Evolutionary conservation across 345 rosid genomes (phyloP), one percentile per base, ranked within the genome.

Genomic region (Eucalyptus leucophloia): DNA sequence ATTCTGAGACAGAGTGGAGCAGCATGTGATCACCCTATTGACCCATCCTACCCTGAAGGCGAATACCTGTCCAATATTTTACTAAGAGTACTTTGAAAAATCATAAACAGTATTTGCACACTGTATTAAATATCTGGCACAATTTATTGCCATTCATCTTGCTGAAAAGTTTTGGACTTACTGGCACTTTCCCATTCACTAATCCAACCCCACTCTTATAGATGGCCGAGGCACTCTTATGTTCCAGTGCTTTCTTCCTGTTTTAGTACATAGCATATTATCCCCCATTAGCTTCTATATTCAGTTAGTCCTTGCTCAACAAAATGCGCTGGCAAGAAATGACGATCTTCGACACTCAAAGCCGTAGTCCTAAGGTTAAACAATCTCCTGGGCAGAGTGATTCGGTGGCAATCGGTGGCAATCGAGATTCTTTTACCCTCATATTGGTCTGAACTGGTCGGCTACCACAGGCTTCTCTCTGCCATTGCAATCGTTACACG

Each of bases 11-110:
- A 93, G 89, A 95, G 95, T 4, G 95, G 99, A 51, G 98, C 99
- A 90, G 98, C 97, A 12, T 95, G 95, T 54, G 99, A 98, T 90
- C 99, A 98, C 88, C 98, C 99, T 34, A 91, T 95, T 8, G 96
- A 97, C 86, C 98, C 98, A 86, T 93, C 98, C 86, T 97, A 97
- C 89, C 99, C 95, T 4, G 98, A 97, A 94, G 98, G 99, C 67
- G 92, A 92, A 58, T 97, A 98, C 91, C 97, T 96, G 93, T 90
- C 93, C 85, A 77, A 77, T 37, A 77, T 77, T 37, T 40, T 98
- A 54, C 91, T 95, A 50, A 93, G 99, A 91, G 95, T 96, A 62
- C 37, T 88, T 30, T 93, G 91, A 92, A 67, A 10, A 54, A 45
- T 8, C 15, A 5, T 50, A 51, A 18, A n/a, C 26, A 8, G 82